These are phyloP conservation scores for Cnidoscolus chayamansa DNA, from an alignment of 441 rosid species.

Conservation along the genomic window DNA sequence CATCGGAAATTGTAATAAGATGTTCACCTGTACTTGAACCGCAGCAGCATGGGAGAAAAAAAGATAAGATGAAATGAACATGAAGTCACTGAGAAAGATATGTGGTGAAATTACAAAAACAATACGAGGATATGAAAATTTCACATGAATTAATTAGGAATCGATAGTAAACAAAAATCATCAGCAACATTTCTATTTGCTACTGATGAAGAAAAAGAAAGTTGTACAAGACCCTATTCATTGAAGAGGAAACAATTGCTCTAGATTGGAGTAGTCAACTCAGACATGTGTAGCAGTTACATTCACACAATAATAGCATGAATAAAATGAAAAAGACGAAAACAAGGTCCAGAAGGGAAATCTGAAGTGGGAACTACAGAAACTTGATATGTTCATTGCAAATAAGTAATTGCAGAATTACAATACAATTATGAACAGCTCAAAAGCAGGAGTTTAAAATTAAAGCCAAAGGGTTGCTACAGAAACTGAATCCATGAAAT, in stretches of 20 bases:
- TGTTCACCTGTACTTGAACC: slow-evolving; percentile 16
- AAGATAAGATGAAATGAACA: background rate
- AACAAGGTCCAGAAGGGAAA: too few relatives aligned
- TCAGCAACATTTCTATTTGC: background rate
- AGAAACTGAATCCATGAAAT: too few relatives aligned
- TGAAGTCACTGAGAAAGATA: too few relatives aligned
- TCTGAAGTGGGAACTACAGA: too few relatives aligned
- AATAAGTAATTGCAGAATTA: too few relatives aligned
- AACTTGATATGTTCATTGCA: too few relatives aligned
- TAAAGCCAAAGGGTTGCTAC: too few relatives aligned
- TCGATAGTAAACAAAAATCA: background rate
- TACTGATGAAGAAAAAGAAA: too few relatives aligned
- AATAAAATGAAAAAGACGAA: too few relatives aligned
- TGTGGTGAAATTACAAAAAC: background rate
- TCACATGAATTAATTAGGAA: background rate
- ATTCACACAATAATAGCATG: background rate
- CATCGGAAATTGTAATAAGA: background rate
- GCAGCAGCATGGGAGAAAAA: background rate
- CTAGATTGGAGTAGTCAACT: background rate
- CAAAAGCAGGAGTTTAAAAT: too few relatives aligned
- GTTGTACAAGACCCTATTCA: too few relatives aligned
- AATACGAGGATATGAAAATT: background rate
- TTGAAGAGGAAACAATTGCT: background rate
- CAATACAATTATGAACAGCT: too few relatives aligned
- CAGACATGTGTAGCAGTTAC: background rate